Evolutionary conservation across 352 stramenopile species (phyloP).

Genomic region (Phytophthora sp.): DNA sequence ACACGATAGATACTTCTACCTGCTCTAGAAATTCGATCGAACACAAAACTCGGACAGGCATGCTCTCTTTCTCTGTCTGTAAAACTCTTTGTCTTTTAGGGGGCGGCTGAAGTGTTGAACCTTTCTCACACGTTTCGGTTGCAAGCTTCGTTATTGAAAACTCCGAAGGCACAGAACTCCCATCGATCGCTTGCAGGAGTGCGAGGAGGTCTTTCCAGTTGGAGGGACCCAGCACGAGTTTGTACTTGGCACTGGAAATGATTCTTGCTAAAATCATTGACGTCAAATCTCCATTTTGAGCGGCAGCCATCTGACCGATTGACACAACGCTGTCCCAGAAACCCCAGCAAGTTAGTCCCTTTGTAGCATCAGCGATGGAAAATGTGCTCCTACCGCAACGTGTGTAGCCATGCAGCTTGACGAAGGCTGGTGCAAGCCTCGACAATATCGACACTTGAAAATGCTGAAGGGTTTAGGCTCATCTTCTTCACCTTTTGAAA

Average conservation of each 20-base stretch:
- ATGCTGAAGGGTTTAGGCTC: constrained; percentile 50
- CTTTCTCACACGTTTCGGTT: constrained; percentile 5
- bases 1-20: constrained; percentile 21
- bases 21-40: constrained; percentile 48
- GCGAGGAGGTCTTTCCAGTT: constrained; percentile 47
- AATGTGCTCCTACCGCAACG: constrained; percentile 46
- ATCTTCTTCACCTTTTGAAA: constrained; percentile 50
- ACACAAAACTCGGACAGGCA: constrained; percentile 50
- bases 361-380: background rate
- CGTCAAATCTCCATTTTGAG: constrained; percentile 16
- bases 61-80: constrained; percentile 16
- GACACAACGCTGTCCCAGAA: constrained; percentile 27
- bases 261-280: constrained; percentile 31
- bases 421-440: constrained; percentile 65
- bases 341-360: constrained; percentile 1
- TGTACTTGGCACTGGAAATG: constrained; percentile 46
- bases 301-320: constrained; percentile 25
- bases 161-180: background rate
- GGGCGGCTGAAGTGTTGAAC: constrained; percentile 7
- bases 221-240: constrained; percentile 41
- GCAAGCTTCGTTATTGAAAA: background rate
- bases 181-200: constrained; percentile 24
- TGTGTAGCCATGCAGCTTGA: constrained; percentile 67
- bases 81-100: constrained; percentile 36
- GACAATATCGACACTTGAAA: constrained; percentile 51